Conservation (phyloP, 2,329 filamentous ascomycete species). For the Drechslerella coelobrocha region DNA sequence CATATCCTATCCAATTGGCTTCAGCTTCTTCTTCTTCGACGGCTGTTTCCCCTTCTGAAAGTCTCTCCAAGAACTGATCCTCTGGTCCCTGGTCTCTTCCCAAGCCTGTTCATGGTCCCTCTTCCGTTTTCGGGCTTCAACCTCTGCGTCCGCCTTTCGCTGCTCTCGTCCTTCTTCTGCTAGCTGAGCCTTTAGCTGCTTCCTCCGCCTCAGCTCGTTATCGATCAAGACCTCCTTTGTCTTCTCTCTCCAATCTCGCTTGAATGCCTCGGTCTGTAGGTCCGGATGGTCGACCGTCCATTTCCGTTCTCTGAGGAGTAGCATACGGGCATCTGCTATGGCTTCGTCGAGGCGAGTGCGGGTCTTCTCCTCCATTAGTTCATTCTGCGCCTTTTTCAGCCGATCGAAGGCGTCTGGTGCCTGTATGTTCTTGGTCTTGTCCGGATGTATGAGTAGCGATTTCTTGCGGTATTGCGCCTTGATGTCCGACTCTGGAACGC, state of each 20-base stretch:
- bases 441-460: slow-evolving; percentile 97
- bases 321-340: slow-evolving; percentile 92
- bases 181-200: slow-evolving; percentile 91
- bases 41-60: slow-evolving; percentile 77
- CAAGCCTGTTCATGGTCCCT: slow-evolving; percentile 92
- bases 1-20: slow-evolving; percentile 61
- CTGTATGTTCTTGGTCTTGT: slow-evolving; percentile 89
- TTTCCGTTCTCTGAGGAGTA: slow-evolving; percentile 92
- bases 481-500: slow-evolving; percentile 94
- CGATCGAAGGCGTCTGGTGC: slow-evolving; percentile 97
- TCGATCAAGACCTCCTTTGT: slow-evolving; percentile 88
- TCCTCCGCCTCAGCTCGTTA: slow-evolving; percentile 81
- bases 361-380: slow-evolving; percentile 92
- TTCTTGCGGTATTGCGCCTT: slow-evolving; percentile 93
- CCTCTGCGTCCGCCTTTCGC: slow-evolving; percentile 82
- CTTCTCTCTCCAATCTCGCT: slow-evolving; percentile 87
- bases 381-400: slow-evolving; percentile 89
- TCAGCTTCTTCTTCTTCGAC: slow-evolving; percentile 65
- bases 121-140: slow-evolving; percentile 80
- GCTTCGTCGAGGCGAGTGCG: slow-evolving; percentile 87
- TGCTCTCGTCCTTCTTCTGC: slow-evolving; percentile 93
- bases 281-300: slow-evolving; percentile 89
- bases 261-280: slow-evolving; percentile 82
- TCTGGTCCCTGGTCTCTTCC: slow-evolving; percentile 88
- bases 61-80: slow-evolving; percentile 91